Percentiles rank a stretch among this genome's conserved stretches.
phyloP scores from a whole-genome alignment of 2,329 filamentous ascomycete species.

The Pseudopyricularia cyperi region DNA sequence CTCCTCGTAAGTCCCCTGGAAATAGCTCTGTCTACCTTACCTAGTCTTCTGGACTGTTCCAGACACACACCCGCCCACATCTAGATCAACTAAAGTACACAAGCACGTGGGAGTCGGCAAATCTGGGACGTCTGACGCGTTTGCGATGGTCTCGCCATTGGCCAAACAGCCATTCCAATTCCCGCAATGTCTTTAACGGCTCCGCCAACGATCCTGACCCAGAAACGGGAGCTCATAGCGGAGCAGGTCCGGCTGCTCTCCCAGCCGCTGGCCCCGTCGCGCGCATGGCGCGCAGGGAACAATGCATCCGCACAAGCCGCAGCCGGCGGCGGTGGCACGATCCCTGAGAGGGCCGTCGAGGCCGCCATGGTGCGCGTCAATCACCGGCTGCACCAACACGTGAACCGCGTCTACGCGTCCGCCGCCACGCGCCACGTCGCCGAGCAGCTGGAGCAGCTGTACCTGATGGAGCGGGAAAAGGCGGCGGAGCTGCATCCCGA shows the following conservation, averaged over 20 bases:
- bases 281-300: conserved; percentile 37
- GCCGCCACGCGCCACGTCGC: conserved; percentile 59
- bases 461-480: conserved; percentile 23
- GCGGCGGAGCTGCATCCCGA: neutral
- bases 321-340: conserved; percentile 18
- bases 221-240: conserved; percentile 52
- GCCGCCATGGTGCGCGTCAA: conserved; percentile 47
- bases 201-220: conserved; percentile 42
- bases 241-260: conserved; percentile 51
- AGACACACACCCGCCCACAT: neutral
- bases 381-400: conserved; percentile 50
- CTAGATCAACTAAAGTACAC: neutral
- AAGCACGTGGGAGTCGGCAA: neutral
- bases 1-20: neutral
- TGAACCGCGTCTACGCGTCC: conserved; percentile 50
- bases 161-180: neutral
- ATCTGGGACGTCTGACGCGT: neutral
- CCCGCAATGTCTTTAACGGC: conserved; percentile 6
- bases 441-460: conserved; percentile 58
- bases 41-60: too few species aligned
- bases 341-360: conserved; percentile 37
- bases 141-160: neutral
- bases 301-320: conserved; percentile 21
- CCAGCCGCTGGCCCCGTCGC: conserved; percentile 41
- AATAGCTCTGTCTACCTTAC: too few species aligned